A percentile compares a stretch with the other conserved stretches of the same genome.
phyloP scores from a whole-genome alignment of 192 early-diverging fungal species.

The Neocallimastix lanati region DNA sequence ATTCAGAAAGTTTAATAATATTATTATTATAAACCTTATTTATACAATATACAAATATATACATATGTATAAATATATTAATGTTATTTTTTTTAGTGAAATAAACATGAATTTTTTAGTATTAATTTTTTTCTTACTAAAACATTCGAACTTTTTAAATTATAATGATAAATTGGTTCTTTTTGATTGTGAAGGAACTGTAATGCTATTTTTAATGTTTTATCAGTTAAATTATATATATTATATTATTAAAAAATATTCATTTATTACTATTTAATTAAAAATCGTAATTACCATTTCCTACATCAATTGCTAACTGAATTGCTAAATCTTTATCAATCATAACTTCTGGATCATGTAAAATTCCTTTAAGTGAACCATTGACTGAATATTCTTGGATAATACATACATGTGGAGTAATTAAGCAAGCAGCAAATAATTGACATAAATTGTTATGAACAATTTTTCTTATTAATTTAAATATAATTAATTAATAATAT shows the following conservation, averaged over 20 bases:
- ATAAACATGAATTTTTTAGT: no score
- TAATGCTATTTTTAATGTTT: constrained; percentile 7
- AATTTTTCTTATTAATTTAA: constrained; percentile 14
- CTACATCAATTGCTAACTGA: constrained; percentile 2
- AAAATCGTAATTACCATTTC: neutral
- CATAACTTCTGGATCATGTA: constrained; percentile 17
- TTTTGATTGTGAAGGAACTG: constrained; percentile 15
- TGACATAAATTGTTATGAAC: constrained; percentile 10
- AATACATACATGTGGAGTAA: constrained; percentile 15
- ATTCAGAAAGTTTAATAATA: neutral
- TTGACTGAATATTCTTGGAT: constrained; percentile 11
- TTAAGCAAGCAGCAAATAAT: constrained; percentile 13
- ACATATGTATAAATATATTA: no score
- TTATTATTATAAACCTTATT: neutral
- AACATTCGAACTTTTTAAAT: constrained; percentile 20
- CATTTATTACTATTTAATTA: neutral
- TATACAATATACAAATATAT: no score
- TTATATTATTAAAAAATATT: neutral
- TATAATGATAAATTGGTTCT: constrained; percentile 15
- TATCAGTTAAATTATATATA: no score
- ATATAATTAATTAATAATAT: no score
- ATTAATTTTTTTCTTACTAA: constrained; percentile 7
- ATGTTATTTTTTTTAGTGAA: no score
- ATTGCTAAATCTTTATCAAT: constrained; percentile 8
- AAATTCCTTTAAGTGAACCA: constrained; percentile 8